Evolutionary conservation across 179 eudicot genomes (phyloP), one percentile per base, ranked within the genome.

Genomic region (Amaranthus tricolor): DNA sequence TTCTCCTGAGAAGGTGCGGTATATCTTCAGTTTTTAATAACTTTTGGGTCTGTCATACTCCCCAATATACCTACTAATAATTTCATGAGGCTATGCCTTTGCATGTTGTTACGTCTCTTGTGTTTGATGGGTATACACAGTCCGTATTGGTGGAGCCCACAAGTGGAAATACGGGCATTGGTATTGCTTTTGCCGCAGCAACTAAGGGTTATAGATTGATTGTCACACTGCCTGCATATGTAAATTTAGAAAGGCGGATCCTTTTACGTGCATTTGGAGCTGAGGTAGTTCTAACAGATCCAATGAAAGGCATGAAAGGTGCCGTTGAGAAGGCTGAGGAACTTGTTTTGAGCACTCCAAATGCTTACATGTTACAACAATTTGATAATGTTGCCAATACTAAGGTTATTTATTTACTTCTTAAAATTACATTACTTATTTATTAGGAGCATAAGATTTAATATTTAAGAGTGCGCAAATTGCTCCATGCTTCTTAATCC

Each of bases 311-410:
- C 62, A 59, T 88, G 81, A 86, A 85, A 78, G 94, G 91, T 16
- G 94, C 94, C 76, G 79, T 85, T 76, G 89, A 88, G 73, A 89
- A 88, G 87, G 91, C 94, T 50, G 88, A 89, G 79, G 86, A 89
- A 82, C 81, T 88, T 85, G 88, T 86, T 83, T 60, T 66, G 56
- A 76, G 77, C 79, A 86, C 77, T 47, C 86, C 91, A 59, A 82
- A 89, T 82, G 87, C 94, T 73, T 84, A 86, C 79, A 83, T 88
- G 90, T 82, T 89, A 62, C 87, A 76, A 62, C 91, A 89, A 76
- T 89, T 89, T 79, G 89, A 89, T 80, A 89, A 88, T 79, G 62
- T 71, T 75, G 87, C 88, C 72, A 89, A 89, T 81, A 68, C 91
- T 66, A 89, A 88, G 94, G 94, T 89, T 56, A 3, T 49, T 50